A percentile compares a stretch with the other conserved stretches of the same genome.
Evolutionary conservation across 768 basidiomycete species (phyloP).

Genomic region (Boletus pseudopeckii): DNA sequence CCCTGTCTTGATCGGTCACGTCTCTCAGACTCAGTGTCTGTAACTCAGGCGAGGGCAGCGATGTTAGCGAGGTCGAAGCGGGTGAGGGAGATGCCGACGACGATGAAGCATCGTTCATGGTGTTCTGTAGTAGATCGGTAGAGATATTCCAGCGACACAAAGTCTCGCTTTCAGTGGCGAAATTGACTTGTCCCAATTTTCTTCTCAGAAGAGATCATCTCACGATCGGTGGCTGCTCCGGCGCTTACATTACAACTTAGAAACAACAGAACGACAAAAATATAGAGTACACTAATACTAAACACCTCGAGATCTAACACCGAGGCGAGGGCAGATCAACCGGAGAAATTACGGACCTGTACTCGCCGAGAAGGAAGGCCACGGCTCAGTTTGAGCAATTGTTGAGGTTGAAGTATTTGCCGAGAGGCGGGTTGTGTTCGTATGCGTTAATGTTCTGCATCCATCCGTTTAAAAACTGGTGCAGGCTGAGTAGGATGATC

Average conservation of each 20-base stretch:
- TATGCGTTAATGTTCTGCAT: conserved; percentile 56
- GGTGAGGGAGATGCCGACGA: conserved; percentile 40
- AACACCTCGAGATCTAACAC: neutral
- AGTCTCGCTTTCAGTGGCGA: neutral
- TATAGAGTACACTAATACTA: neutral
- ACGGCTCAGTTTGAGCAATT: conserved; percentile 23
- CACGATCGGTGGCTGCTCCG: conserved; percentile 32
- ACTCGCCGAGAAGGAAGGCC: neutral
- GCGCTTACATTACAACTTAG: neutral
- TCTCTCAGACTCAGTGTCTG: conserved; percentile 48
- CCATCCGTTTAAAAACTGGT: conserved; percentile 75
- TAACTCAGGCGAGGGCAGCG: conserved; percentile 57
- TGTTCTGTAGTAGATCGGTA: conserved; percentile 3
- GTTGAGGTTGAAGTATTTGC: conserved; percentile 66
- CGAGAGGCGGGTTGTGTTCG: conserved; percentile 40
- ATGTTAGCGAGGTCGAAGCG: conserved; percentile 52
- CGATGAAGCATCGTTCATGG: conserved; percentile 24
- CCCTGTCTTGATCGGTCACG: conserved; percentile 69
- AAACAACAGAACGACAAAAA: neutral
- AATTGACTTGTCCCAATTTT: conserved; percentile 1
- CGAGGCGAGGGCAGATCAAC: neutral
- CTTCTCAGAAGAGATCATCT: conserved; percentile 20
- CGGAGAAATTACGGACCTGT: neutral
- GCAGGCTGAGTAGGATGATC: conserved; percentile 43
- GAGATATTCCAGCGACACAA: neutral